Conservation (phyloP, 176 grass and related monocot genomes). For the Alopecurus myosuroides region DNA sequence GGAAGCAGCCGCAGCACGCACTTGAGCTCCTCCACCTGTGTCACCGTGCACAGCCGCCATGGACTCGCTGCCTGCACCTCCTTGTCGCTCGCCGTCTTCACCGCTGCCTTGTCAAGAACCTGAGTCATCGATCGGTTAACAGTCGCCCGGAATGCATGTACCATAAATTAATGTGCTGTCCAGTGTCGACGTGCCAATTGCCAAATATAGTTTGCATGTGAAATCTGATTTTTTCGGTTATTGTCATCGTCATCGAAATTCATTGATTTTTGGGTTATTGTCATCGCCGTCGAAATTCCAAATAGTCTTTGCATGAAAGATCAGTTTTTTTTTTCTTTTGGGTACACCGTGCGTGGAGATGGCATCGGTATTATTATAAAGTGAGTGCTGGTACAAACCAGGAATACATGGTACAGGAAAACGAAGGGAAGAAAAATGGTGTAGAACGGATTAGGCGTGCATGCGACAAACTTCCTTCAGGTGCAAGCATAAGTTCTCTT, state of each 20-base stretch:
- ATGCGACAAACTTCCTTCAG: neutral
- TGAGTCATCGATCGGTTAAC: neutral
- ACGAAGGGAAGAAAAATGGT: neutral
- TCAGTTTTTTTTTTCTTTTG: no score
- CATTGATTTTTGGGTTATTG: no score
- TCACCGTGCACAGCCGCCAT: conserved; percentile 81
- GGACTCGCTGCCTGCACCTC: conserved; percentile 13
- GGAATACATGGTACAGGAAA: neutral
- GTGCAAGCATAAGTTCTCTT: neutral
- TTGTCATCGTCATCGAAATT: no score
- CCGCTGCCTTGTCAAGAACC: conserved; percentile 60
- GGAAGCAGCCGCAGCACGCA: conserved; percentile 43
- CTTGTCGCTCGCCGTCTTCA: conserved; percentile 18
- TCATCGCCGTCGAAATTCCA: no score
- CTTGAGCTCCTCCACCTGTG: conserved; percentile 89
- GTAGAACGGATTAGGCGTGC: neutral
- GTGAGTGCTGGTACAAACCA: neutral
- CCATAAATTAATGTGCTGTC: no score
- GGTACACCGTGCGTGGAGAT: no score
- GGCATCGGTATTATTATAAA: neutral
- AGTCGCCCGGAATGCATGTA: no score
- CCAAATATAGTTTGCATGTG: no score
- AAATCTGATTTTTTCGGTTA: no score
- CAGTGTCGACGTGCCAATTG: no score
- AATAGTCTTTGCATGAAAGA: no score